Percentiles rank a stretch among this genome's conserved stretches.
phyloP scores from a whole-genome alignment of 768 basidiomycete genomes.

The Pholiota molesta region DNA sequence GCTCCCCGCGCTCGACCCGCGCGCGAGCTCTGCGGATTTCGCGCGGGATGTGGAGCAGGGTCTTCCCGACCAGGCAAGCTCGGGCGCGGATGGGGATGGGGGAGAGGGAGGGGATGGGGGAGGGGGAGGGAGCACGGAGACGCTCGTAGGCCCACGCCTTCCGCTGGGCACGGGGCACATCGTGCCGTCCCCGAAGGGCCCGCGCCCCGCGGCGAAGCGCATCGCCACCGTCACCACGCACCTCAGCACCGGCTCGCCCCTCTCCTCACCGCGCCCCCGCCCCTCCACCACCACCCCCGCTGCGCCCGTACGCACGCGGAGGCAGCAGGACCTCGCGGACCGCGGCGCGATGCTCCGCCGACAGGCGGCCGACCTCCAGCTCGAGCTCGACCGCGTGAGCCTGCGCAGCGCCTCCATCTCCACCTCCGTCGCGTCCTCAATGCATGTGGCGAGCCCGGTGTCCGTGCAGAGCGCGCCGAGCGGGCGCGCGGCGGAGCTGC shows the following conservation, averaged over 20 bases:
- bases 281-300: not conserved
- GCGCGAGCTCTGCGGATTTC: slow-evolving; percentile 4
- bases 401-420: not conserved
- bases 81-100: too few relatives aligned
- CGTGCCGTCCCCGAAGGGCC: slow-evolving; percentile 18
- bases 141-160: not conserved
- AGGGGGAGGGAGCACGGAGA: not conserved
- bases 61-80: not conserved
- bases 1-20: not conserved
- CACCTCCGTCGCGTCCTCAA: not conserved
- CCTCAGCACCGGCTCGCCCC: not conserved
- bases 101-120: not conserved
- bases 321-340: slow-evolving; percentile 17
- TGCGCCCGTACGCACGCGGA: slow-evolving; percentile 12
- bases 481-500: slow-evolving; percentile 5
- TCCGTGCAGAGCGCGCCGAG: not conserved
- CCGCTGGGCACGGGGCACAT: slow-evolving; percentile 15
- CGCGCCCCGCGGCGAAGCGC: slow-evolving; percentile 12
- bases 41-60: slow-evolving; percentile 13
- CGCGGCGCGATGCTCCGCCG: slow-evolving; percentile 20
- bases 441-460: too few relatives aligned
- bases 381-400: slow-evolving; percentile 7
- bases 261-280: not conserved
- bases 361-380: slow-evolving; percentile 21
- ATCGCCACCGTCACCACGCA: not conserved